A percentile compares a stretch with the other conserved stretches of the same genome.
These are phyloP conservation scores for Alternaria solani DNA, from an alignment of 2,329 filamentous ascomycete species.

Conservation along the genomic window DNA sequence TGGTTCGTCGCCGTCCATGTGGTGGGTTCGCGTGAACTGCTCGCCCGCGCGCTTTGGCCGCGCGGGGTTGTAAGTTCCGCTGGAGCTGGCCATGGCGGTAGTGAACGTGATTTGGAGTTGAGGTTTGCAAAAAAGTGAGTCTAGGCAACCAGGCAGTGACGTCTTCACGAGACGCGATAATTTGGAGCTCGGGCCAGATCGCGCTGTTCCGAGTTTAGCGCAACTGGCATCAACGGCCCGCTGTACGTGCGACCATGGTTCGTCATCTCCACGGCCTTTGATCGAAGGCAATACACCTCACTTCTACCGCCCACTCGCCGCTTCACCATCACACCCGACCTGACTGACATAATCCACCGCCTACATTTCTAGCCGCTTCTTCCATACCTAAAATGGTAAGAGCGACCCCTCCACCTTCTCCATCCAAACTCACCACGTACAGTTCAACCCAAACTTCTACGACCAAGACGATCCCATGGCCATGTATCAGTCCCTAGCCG, in stretches of 20 bases:
- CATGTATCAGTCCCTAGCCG: constrained; percentile 61
- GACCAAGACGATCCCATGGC: constrained; percentile 62
- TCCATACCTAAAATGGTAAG: constrained; percentile 40
- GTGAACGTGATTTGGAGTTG: neutral
- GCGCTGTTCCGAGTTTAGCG: constrained; percentile 11
- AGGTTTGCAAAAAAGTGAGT: neutral
- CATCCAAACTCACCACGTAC: constrained; percentile 27
- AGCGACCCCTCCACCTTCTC: constrained; percentile 29
- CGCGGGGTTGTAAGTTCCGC: constrained; percentile 59
- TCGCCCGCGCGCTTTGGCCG: constrained; percentile 86
- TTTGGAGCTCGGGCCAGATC: constrained; percentile 32
- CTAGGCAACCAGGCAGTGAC: constrained; percentile 19
- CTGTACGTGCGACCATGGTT: constrained; percentile 31
- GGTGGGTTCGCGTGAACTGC: constrained; percentile 78
- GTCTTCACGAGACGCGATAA: constrained; percentile 18
- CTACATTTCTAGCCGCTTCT: neutral
- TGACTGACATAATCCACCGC: neutral
- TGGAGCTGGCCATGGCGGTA: constrained; percentile 39
- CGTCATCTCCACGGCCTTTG: constrained; percentile 10
- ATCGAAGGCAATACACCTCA: constrained; percentile 6
- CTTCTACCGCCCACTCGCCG: constrained; percentile 26
- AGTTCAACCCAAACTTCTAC: constrained; percentile 59
- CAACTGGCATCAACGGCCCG: constrained; percentile 19
- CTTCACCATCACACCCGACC: constrained; percentile 11
- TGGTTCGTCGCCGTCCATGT: constrained; percentile 64